Evolutionary conservation across 768 basidiomycete species (phyloP).

Genomic region (Dacryopinax primogenitus): DNA sequence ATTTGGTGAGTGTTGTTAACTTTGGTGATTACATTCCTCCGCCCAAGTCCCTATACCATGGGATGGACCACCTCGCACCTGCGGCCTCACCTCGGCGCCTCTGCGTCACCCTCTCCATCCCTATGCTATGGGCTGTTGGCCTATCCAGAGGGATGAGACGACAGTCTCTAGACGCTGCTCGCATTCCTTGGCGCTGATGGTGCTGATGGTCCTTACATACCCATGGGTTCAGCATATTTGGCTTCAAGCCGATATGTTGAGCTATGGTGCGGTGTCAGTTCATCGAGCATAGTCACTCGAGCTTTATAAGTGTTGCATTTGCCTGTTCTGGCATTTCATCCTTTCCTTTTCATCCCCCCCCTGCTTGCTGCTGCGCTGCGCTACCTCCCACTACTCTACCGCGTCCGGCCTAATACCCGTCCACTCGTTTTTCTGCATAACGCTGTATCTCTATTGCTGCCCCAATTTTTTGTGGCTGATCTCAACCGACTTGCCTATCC

Average conservation of each 20-base stretch:
- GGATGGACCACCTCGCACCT: conserved; percentile 5
- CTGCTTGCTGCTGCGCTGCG: conserved; percentile 8
- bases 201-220: background rate
- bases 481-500: conserved; percentile 9
- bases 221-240: conserved; percentile 1
- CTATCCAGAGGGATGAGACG: conserved; percentile 3
- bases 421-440: conserved; percentile 9
- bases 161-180: background rate
- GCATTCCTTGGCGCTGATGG: background rate
- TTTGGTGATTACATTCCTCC: conserved; percentile 8
- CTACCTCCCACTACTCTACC: background rate
- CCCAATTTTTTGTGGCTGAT: conserved; percentile 7
- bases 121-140: background rate
- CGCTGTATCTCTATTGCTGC: conserved; percentile 9
- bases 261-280: background rate
- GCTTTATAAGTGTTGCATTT: background rate
- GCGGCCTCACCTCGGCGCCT: background rate
- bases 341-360: background rate
- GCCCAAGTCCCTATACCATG: conserved; percentile 1
- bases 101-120: background rate
- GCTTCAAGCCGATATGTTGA: background rate
- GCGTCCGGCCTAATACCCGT: background rate
- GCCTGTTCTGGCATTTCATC: background rate
- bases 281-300: conserved; percentile 1
- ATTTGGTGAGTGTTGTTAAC: background rate